A percentile compares a stretch with the other conserved stretches of the same genome.
Evolutionary conservation across 768 basidiomycete species (phyloP).

Genomic region (Rickenella mellea): DNA sequence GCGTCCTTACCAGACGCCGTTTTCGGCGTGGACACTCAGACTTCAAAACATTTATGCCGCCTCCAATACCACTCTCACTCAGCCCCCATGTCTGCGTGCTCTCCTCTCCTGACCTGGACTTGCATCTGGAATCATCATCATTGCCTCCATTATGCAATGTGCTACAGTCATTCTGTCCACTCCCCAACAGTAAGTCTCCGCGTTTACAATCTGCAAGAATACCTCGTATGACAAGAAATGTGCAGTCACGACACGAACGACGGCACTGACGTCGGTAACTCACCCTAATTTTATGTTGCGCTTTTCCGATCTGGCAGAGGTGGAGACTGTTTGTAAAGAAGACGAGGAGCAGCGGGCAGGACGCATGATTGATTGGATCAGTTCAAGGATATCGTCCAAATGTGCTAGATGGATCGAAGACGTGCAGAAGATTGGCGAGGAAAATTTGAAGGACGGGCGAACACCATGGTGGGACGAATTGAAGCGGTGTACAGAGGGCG

Average conservation of each 20-base stretch:
- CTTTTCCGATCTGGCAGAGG: constrained; percentile 67
- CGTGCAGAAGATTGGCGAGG: constrained; percentile 36
- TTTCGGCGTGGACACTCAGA: too few relatives aligned
- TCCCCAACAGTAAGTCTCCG: constrained; percentile 58
- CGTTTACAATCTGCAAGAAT: background rate
- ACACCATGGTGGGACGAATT: constrained; percentile 90
- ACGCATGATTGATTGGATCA: constrained; percentile 82
- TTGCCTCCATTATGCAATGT: constrained; percentile 66
- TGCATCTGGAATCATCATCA: constrained; percentile 45
- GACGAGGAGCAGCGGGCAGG: constrained; percentile 72
- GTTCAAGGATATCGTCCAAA: constrained; percentile 54
- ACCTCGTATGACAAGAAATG: background rate
- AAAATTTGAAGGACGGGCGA: constrained; percentile 23
- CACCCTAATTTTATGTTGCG: constrained; percentile 67
- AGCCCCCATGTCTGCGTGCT: constrained; percentile 76
- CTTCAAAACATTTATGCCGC: too few relatives aligned
- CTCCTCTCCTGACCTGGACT: constrained; percentile 59
- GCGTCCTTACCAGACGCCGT: too few relatives aligned
- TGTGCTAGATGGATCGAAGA: constrained; percentile 67
- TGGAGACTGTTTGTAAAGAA: constrained; percentile 67
- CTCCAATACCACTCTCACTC: constrained; percentile 58
- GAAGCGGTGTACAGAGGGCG: constrained; percentile 65
- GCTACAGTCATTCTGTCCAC: constrained; percentile 76
- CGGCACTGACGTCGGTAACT: constrained; percentile 55
- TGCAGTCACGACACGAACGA: constrained; percentile 73